Base-by-base conservation (phyloP, 495 filamentous ascomycete species). In the Aspergillus cristatus region DNA sequence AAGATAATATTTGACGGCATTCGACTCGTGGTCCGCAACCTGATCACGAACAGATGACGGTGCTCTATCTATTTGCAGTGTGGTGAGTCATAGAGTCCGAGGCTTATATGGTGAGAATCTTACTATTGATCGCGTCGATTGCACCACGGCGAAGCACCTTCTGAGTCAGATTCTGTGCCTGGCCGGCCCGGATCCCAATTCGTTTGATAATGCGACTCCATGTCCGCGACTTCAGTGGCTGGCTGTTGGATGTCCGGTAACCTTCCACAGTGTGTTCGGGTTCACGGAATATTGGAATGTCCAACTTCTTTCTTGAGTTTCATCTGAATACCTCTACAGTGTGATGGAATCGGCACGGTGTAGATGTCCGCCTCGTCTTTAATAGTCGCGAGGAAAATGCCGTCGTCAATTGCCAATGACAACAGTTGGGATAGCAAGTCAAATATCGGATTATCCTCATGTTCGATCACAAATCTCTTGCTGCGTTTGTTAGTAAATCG, bases 101-200 rank as follows among this genome's bases (percentile, higher is more conserved):
- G 4, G 8, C 8, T 8, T 8, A 24, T 24, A 8, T 8, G 8
- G 20, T 4, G 20, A 24, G 4, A 8, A 24, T 8, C 25, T 28
- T 46, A 41, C 43, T 46, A 32, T 46, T 42, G 16, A 46, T 41
- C 1, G 37, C 43, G 24, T 46, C 42, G 14, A 46, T 35, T 14
- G 20, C 32, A 15, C 43, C 43, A 26, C 43, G 43, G 3, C 38
- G 18, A 17, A 40, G 16, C 22, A 29, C 32, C 26, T 46, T 41
- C 32, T 37, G 38, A 25, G 43, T 46, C 11, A 41, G 32, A 16
- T 36, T 41, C 25, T 41, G 12, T 32, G 41, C 32, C 18, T 34
- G 34, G 11, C 43, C 38, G 3, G 13, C 24, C 32, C 35, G 41
- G 16, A 8, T 18, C 26, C 43, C 38, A 11, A 42, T 31, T 5